Percentiles rank a stretch among this genome's conserved stretches.
phyloP scores from a whole-genome alignment of 1,284 basidiomycete species.

The Puccinia hordei region DNA sequence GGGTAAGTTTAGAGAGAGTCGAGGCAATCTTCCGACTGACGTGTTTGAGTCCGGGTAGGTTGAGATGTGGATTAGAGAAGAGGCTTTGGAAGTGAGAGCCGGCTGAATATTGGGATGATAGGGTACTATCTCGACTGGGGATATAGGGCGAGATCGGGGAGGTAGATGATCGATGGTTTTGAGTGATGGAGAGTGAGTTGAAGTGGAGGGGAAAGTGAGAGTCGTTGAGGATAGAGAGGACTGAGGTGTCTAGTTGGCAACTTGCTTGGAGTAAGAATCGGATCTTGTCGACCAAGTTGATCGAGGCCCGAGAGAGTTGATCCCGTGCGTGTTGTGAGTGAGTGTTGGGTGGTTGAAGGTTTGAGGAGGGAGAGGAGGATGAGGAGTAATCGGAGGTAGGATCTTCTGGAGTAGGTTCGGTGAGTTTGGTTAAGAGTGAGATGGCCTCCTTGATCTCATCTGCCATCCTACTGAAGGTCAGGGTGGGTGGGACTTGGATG shows the following conservation, averaged over 20 bases:
- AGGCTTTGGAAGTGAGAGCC: conserved; percentile 40
- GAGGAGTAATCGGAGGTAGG: neutral
- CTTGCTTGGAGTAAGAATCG: conserved; percentile 40
- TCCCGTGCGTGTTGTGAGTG: conserved; percentile 10
- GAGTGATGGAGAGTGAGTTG: conserved; percentile 58
- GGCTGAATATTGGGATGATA: conserved; percentile 1
- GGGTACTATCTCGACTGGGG: conserved; percentile 48
- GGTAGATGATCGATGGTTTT: conserved; percentile 52
- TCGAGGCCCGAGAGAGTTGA: conserved; percentile 24
- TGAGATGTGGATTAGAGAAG: conserved; percentile 4
- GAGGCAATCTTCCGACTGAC: conserved; percentile 62
- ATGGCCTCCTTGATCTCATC: conserved; percentile 27
- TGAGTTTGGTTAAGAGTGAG: conserved; percentile 15
- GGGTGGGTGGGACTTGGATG: conserved; percentile 15
- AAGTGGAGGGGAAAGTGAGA: conserved; percentile 63
- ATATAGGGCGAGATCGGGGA: conserved; percentile 36
- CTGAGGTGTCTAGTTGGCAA: conserved; percentile 44
- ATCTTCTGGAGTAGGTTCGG: conserved; percentile 36
- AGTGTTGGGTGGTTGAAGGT: neutral
- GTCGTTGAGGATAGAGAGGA: conserved; percentile 23
- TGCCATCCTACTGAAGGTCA: conserved; percentile 13
- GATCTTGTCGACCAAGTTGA: conserved; percentile 40
- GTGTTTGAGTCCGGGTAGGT: conserved; percentile 58
- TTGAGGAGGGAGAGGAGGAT: neutral
- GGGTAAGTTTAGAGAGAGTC: conserved; percentile 62